Evolutionary conservation across 2,329 filamentous ascomycete genomes (phyloP).

Genomic region (Beauveria caledonica): DNA sequence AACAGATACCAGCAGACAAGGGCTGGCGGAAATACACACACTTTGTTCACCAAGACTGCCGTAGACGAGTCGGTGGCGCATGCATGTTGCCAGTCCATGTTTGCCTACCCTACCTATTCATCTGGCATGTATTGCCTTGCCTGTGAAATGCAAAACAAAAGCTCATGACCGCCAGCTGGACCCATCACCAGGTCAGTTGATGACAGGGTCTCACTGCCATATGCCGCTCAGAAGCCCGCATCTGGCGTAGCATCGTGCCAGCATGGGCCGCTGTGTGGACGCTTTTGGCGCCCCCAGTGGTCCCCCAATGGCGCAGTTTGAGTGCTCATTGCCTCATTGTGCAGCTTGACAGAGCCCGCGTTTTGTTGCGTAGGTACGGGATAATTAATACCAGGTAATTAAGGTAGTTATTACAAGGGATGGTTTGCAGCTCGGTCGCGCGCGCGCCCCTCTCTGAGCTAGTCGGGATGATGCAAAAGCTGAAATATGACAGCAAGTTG

Average conservation of each 20-base stretch:
- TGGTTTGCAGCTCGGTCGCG: background rate
- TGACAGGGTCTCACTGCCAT: background rate
- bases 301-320: background rate
- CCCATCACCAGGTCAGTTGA: slow-evolving; percentile 2
- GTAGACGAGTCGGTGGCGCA: background rate
- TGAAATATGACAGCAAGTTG: background rate
- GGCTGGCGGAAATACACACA: no score
- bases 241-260: slow-evolving; percentile 8
- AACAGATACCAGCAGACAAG: no score
- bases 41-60: no score
- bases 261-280: background rate
- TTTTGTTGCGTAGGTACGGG: background rate
- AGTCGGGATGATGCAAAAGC: background rate
- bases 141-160: background rate
- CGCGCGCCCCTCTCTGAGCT: background rate
- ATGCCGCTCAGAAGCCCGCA: background rate
- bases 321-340: slow-evolving; percentile 8
- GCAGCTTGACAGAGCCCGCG: slow-evolving; percentile 7
- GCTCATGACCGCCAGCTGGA: background rate
- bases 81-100: no score
- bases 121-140: no score
- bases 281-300: background rate
- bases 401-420: background rate
- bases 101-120: no score
- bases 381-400: no score